These are phyloP conservation scores for Hypoxylon rickii DNA, from an alignment of 495 filamentous ascomycete genomes.

Conservation along the genomic window DNA sequence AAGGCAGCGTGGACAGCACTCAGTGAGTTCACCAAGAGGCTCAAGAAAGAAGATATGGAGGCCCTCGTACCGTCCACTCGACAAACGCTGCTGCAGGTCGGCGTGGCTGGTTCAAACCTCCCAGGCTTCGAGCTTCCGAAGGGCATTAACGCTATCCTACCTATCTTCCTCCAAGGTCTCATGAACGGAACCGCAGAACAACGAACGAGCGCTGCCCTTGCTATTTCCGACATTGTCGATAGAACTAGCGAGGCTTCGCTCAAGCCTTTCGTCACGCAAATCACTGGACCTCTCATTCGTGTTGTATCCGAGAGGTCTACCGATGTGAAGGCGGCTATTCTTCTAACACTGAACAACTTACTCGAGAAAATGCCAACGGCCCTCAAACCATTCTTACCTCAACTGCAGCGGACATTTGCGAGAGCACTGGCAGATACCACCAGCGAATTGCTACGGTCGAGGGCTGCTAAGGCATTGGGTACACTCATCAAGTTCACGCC, in stretches of 20 bases:
- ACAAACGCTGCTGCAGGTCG: constrained; percentile 81
- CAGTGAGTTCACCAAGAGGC: constrained; percentile 79
- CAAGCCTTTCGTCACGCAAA: constrained; percentile 93
- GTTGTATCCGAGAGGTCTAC: constrained; percentile 94
- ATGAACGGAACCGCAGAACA: constrained; percentile 95
- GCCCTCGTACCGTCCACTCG: constrained; percentile 84
- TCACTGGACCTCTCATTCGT: constrained; percentile 95
- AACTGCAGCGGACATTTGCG: constrained; percentile 95
- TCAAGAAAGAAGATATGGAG: constrained; percentile 99
- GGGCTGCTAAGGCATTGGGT: constrained; percentile 94
- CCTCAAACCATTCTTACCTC: constrained; percentile 94
- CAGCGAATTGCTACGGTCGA: constrained; percentile 82
- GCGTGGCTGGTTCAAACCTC: constrained; percentile 81
- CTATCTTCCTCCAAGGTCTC: constrained; percentile 95
- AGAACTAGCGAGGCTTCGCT: constrained; percentile 81
- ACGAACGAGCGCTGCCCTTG: constrained; percentile 86
- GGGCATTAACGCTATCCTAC: constrained; percentile 94
- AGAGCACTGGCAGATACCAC: constrained; percentile 92
- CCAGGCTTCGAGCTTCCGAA: constrained; percentile 92
- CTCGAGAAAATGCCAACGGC: constrained; percentile 95
- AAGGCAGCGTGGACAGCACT: constrained; percentile 92
- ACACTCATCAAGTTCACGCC: constrained; percentile 96
- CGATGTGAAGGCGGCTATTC: constrained; percentile 93
- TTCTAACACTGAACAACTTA: constrained; percentile 91
- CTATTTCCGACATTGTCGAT: constrained; percentile 94